Base-by-base conservation (phyloP, 768 basidiomycete species). In the Lyophyllum shimeji region DNA sequence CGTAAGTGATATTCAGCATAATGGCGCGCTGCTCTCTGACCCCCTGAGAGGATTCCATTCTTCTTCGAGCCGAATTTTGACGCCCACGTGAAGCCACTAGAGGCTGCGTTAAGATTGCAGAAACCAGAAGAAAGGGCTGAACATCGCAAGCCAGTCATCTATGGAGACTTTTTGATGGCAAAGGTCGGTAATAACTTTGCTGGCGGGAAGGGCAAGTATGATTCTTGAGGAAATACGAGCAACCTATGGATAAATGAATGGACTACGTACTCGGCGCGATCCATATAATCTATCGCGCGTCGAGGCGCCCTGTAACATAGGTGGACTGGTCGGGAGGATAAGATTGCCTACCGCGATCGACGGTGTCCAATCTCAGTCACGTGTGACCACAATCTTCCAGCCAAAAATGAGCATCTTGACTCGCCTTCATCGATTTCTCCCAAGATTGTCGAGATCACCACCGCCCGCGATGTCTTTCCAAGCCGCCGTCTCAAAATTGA, bases 21-120 rank as follows among this genome's bases (percentile, higher is more conserved):
- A 48, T 54, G 20, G 15, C 24, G 21, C n/a, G 0, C 29, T n/a
- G 27, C 17, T 43, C 15, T 27, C 57, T 21, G 15, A 50, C 29
- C 40, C 33, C 64, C 42, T 23, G 45, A 8, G 25, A 93, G 90
- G 8, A 80, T 95, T 18, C 95, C 95, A 0, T 96, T 96, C 74
- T 97, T 97, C 78, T 96, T 90, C 60, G 95, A 96, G 69, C 94
- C 95, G 0, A 92, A 90, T 55, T 93, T 92, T 63, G 75, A 85
- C 56, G 89, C 93, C 0, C 55, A 74, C 1, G 74, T 97, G 46
- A 70, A 77, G 59, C 89, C 93, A 0, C 72, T 95, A 6, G 74
- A 76, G 3, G 85, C 85, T 6, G 85, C 84, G 0, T 63, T 78
- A 24, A 80, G 85, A 31, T 62, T 80, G 9, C 75, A 75, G 53